phyloP scores from a whole-genome alignment of 1,139 yeast genomes.

The Candida sojae region DNA sequence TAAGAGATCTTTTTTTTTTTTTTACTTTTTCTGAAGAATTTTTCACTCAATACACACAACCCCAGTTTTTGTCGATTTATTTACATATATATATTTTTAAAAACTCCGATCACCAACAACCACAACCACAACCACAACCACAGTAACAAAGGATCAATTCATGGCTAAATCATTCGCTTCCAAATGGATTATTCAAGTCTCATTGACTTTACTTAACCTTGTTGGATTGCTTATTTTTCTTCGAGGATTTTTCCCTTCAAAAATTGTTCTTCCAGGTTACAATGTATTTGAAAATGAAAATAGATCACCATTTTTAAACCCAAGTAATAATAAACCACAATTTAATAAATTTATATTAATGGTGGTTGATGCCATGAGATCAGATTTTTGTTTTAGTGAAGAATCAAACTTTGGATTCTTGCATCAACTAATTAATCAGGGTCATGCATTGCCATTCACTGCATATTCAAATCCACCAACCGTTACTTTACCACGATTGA shows the following conservation, averaged over 20 bases:
- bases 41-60: not conserved
- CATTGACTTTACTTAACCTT: slow-evolving; percentile 27
- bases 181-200: slow-evolving; percentile 15
- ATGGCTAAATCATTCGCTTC: slow-evolving; percentile 14
- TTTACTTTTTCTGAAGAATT: not conserved
- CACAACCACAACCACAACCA: not conserved
- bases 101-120: not conserved
- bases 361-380: slow-evolving; percentile 91
- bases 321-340: slow-evolving; percentile 33
- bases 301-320: slow-evolving; percentile 17
- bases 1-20: not conserved
- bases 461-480: slow-evolving; percentile 90
- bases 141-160: not conserved
- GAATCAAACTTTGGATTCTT: slow-evolving; percentile 58
- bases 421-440: slow-evolving; percentile 64
- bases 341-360: slow-evolving; percentile 74
- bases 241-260: slow-evolving; percentile 88
- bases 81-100: too few species aligned
- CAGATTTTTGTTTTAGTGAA: slow-evolving; percentile 79
- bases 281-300: slow-evolving; percentile 26
- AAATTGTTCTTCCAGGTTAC: slow-evolving; percentile 65
- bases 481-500: slow-evolving; percentile 75
- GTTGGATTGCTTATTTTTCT: slow-evolving; percentile 63
- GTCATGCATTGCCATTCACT: slow-evolving; percentile 82
- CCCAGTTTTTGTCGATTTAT: not conserved